Conservation (phyloP, 2,329 filamentous ascomycete species). For the Aurifilum marmelostoma region DNA sequence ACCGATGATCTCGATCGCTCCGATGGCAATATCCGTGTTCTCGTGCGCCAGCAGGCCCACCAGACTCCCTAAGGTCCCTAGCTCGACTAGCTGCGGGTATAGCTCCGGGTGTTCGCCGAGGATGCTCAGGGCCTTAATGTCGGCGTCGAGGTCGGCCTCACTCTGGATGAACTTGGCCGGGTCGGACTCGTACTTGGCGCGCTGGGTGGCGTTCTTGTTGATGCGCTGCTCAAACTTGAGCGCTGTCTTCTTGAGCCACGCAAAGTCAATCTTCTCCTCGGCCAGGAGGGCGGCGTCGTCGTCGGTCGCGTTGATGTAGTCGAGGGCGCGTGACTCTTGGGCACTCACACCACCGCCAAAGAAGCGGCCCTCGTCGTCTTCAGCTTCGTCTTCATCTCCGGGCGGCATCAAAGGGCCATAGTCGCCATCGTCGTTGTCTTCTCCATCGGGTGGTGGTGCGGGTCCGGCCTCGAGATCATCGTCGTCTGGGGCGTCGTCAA, state of each 20-base stretch:
- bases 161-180: constrained; percentile 81
- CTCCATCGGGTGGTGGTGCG: constrained; percentile 53
- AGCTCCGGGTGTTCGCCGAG: constrained; percentile 84
- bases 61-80: constrained; percentile 73
- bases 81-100: constrained; percentile 77
- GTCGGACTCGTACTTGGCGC: constrained; percentile 80
- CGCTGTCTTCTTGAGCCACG: constrained; percentile 82
- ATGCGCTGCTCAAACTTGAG: constrained; percentile 90
- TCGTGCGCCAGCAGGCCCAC: constrained; percentile 88
- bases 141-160: constrained; percentile 87
- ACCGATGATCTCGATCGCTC: constrained; percentile 82
- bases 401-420: constrained; percentile 52
- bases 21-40: constrained; percentile 95
- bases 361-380: constrained; percentile 93
- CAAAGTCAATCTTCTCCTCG: constrained; percentile 77
- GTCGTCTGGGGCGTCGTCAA: constrained; percentile 47
- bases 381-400: constrained; percentile 52
- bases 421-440: constrained; percentile 53
- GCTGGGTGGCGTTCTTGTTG: constrained; percentile 84
- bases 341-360: constrained; percentile 89
- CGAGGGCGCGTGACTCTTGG: constrained; percentile 79
- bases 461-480: constrained; percentile 52
- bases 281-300: constrained; percentile 43
- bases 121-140: constrained; percentile 85
- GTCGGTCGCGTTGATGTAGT: constrained; percentile 77